Percentiles rank a stretch among this genome's conserved stretches.
Evolutionary conservation across 257 asterid species (phyloP).

Genomic region (Coffea eugenioides): DNA sequence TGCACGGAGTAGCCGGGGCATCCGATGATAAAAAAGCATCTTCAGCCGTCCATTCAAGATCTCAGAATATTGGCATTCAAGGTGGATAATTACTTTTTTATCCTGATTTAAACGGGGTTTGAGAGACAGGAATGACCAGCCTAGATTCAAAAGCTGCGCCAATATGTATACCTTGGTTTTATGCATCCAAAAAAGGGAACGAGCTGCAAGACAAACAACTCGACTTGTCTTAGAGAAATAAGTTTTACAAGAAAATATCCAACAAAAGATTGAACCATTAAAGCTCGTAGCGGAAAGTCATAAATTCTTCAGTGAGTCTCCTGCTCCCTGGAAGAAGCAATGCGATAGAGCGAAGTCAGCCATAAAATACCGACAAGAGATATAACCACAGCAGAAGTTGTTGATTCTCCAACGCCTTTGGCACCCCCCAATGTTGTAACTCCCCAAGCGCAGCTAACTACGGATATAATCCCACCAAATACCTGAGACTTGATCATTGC

Average conservation of each 20-base stretch:
- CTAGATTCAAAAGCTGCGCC: neutral
- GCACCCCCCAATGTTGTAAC: conserved; percentile 95
- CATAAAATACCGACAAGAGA: conserved; percentile 83
- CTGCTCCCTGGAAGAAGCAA: conserved; percentile 93
- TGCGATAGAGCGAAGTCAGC: conserved; percentile 94
- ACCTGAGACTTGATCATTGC: conserved; percentile 87
- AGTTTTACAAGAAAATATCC: neutral
- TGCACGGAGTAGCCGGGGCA: conserved; percentile 1
- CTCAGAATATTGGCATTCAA: neutral
- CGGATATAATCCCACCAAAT: conserved; percentile 82
- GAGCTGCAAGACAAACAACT: neutral
- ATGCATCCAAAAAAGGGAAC: neutral
- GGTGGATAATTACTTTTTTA: neutral
- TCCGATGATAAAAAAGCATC: conserved; percentile 10
- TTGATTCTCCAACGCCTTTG: conserved; percentile 95
- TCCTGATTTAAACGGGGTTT: neutral
- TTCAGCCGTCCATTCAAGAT: neutral
- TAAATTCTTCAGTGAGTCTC: conserved; percentile 74
- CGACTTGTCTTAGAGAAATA: neutral
- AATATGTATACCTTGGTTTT: neutral
- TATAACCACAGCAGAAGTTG: conserved; percentile 89
- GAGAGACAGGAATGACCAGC: neutral
- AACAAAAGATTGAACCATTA: neutral
- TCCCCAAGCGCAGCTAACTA: conserved; percentile 98
- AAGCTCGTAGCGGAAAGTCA: conserved; percentile 27